A percentile compares a stretch with the other conserved stretches of the same genome.
These are phyloP conservation scores for Cutaneotrichosporon arboriforme DNA, from an alignment of 1,284 basidiomycete species.

Conservation along the genomic window DNA sequence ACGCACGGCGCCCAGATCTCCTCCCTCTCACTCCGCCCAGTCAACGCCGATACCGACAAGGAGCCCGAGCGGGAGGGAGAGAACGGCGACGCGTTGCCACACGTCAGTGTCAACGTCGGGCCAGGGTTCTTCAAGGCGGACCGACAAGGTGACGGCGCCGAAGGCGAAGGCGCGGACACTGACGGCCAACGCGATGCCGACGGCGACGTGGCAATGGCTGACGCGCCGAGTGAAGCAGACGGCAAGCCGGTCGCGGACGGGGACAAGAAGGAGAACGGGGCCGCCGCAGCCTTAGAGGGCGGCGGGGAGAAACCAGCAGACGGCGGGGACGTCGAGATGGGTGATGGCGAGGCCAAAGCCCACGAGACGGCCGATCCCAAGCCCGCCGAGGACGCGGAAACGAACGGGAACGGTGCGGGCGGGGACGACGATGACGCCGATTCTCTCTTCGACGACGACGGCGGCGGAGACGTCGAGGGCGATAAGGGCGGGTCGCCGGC, in stretches of 20 bases:
- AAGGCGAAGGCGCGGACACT: neutral
- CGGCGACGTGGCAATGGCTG: neutral
- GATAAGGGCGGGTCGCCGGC: conserved; percentile 8
- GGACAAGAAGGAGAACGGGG: conserved; percentile 5
- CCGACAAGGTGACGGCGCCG: neutral
- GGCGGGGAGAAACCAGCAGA: neutral
- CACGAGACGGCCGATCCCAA: conserved; percentile 13
- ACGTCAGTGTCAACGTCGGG: conserved; percentile 27
- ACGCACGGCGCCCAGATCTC: conserved; percentile 84
- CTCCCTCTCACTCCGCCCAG: conserved; percentile 70
- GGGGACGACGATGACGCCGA: conserved; percentile 23
- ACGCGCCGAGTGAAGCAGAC: no score
- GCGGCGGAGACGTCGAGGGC: conserved; percentile 35
- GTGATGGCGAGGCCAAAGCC: conserved; percentile 15
- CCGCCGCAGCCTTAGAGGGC: neutral
- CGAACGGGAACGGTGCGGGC: conserved; percentile 2
- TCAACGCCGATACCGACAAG: neutral
- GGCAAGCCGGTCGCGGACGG: neutral
- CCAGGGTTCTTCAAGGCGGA: conserved; percentile 32
- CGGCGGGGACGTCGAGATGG: conserved; percentile 3
- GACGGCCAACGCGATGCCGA: neutral
- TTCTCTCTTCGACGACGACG: conserved; percentile 40
- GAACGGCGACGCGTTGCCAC: conserved; percentile 17
- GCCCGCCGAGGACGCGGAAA: conserved; percentile 7
- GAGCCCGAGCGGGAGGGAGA: conserved; percentile 1